phyloP scores from a whole-genome alignment of 2,329 filamentous ascomycete genomes.

The Exophiala oligosperma region DNA sequence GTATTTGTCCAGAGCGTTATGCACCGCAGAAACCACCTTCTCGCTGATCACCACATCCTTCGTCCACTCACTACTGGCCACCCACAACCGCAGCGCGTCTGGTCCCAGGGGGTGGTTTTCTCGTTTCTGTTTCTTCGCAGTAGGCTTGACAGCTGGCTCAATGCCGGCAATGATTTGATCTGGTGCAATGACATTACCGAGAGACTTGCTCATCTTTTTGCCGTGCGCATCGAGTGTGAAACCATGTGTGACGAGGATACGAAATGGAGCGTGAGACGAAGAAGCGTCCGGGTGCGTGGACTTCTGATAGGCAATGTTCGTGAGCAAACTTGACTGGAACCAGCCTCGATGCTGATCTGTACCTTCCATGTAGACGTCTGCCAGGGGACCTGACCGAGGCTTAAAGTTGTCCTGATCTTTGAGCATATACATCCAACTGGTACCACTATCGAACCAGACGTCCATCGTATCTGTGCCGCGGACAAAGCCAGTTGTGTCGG shows the following conservation, averaged over 20 bases:
- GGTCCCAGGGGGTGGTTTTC: conserved; percentile 64
- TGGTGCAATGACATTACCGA: conserved; percentile 84
- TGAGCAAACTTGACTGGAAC: conserved; percentile 96
- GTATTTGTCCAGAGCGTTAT: conserved; percentile 79
- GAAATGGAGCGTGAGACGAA: conserved; percentile 67
- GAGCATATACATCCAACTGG: conserved; percentile 72
- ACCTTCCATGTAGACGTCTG: conserved; percentile 91
- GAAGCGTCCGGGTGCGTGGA: conserved; percentile 34
- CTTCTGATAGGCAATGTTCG: conserved; percentile 66
- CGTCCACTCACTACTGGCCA: conserved; percentile 87
- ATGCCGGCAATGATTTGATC: conserved; percentile 82
- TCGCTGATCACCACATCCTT: conserved; percentile 81
- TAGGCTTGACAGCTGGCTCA: conserved; percentile 48
- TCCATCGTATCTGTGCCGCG: conserved; percentile 97
- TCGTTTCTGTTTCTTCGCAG: conserved; percentile 53
- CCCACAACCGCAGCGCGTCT: conserved; percentile 88
- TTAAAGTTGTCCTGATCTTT: conserved; percentile 30
- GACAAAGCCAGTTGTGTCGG: conserved; percentile 43
- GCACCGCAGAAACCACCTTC: conserved; percentile 72
- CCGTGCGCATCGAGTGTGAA: conserved; percentile 87
- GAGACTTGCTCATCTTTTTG: conserved; percentile 98
- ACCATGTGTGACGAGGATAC: conserved; percentile 88
- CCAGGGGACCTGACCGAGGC: conserved; percentile 41
- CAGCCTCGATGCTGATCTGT: conserved; percentile 95
- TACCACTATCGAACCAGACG: conserved; percentile 98